Conservation (phyloP, 2,329 filamentous ascomycete species). For the Cladosporium sp. region DNA sequence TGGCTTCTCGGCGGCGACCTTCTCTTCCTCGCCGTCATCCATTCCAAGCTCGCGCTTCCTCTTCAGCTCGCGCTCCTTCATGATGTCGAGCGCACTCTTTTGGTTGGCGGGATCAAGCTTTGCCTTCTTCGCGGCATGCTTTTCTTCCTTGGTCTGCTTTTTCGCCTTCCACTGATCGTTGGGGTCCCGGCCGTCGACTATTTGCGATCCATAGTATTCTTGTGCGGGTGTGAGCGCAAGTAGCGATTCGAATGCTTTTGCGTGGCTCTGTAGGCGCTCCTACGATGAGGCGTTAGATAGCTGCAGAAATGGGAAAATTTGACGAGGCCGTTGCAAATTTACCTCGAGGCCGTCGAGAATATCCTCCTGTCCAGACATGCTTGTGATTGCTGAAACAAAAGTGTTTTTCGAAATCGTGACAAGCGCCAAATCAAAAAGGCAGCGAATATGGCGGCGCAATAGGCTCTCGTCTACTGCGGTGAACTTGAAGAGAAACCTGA, state of each 20-base stretch:
- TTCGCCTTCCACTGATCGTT: slow-evolving; percentile 91
- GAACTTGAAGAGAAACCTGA: slow-evolving; percentile 17
- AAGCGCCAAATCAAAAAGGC: slow-evolving; percentile 1
- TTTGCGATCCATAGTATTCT: slow-evolving; percentile 67
- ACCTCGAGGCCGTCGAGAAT: slow-evolving; percentile 38
- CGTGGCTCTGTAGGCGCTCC: slow-evolving; percentile 57
- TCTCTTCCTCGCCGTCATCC: slow-evolving; percentile 36
- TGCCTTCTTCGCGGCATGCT: slow-evolving; percentile 75
- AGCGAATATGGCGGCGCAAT: slow-evolving; percentile 5
- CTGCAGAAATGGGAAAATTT: background rate
- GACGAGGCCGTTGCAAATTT: slow-evolving; percentile 16
- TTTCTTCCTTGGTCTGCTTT: slow-evolving; percentile 92
- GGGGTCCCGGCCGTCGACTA: slow-evolving; percentile 66
- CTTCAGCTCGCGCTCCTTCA: slow-evolving; percentile 81
- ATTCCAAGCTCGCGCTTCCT: slow-evolving; percentile 69
- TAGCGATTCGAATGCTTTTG: slow-evolving; percentile 81
- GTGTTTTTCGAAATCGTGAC: background rate
- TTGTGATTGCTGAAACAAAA: background rate
- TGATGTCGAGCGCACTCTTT: slow-evolving; percentile 88
- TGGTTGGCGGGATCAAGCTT: slow-evolving; percentile 90
- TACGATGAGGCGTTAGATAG: slow-evolving; percentile 34
- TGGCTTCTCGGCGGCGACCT: slow-evolving; percentile 41
- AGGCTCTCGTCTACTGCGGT: slow-evolving; percentile 5
- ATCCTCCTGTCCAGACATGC: slow-evolving; percentile 26
- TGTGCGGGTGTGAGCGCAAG: slow-evolving; percentile 87